Evolutionary conservation across 176 grass and related monocot genomes (phyloP).

Genomic region (Carex scoparia): DNA sequence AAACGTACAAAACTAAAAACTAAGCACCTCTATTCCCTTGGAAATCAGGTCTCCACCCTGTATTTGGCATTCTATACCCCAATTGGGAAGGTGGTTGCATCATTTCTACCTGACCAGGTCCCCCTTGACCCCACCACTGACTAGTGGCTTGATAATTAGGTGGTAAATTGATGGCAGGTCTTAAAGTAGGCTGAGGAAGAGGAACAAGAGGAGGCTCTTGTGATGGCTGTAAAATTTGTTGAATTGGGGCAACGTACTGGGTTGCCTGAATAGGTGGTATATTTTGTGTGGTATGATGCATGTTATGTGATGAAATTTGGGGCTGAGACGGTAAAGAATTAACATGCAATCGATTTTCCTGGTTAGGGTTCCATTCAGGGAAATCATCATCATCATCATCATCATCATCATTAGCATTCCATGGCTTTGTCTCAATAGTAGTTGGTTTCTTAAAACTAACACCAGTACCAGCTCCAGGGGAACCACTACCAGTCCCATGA

Average conservation of each 20-base stretch:
- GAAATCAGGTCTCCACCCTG: slow-evolving; percentile 33
- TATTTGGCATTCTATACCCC: slow-evolving; percentile 26
- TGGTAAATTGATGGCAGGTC: background rate
- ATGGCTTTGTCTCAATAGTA: slow-evolving; percentile 22
- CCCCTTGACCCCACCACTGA: slow-evolving; percentile 32
- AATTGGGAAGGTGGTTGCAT: slow-evolving; percentile 29
- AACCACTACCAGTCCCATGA: slow-evolving; percentile 11
- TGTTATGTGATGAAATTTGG: slow-evolving; percentile 22
- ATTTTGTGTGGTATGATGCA: background rate
- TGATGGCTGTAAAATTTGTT: slow-evolving; percentile 6
- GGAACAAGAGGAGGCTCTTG: background rate
- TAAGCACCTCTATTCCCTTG: slow-evolving; percentile 23
- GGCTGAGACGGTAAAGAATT: slow-evolving; percentile 15
- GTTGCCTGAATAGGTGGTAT: slow-evolving; percentile 20
- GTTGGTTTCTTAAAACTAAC: slow-evolving; percentile 12
- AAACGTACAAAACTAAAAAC: background rate
- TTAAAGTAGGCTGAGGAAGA: slow-evolving; percentile 13
- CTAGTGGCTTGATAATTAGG: slow-evolving; percentile 21
- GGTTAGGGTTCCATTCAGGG: slow-evolving; percentile 67
- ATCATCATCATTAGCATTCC: slow-evolving; percentile 39
- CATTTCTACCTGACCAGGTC: background rate
- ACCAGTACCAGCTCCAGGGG: background rate
- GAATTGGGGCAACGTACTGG: background rate
- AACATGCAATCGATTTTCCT: slow-evolving; percentile 23
- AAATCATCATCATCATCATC: slow-evolving; percentile 41